Evolutionary conservation across 1,284 basidiomycete genomes (phyloP).

Genomic region (Trametes polyzona): DNA sequence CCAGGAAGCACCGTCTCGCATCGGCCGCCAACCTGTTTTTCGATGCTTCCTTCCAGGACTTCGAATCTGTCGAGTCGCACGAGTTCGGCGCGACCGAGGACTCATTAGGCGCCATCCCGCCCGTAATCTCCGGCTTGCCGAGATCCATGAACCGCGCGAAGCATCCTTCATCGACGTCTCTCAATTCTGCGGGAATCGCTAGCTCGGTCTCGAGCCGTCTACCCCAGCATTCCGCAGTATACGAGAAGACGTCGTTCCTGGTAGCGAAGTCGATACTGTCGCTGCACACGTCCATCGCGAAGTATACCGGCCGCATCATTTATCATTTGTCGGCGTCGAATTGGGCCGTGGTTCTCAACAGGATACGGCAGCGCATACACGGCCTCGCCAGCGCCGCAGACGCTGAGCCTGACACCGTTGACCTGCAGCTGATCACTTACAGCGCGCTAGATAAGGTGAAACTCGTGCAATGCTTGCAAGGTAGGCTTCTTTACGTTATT

Average conservation of each 20-base stretch:
- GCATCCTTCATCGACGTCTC: constrained; percentile 47
- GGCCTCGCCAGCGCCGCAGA: constrained; percentile 59
- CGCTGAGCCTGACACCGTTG: constrained; percentile 66
- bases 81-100: constrained; percentile 29
- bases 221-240: constrained; percentile 50
- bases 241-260: constrained; percentile 71
- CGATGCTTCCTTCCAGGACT: constrained; percentile 73
- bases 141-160: constrained; percentile 28
- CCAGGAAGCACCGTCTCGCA: constrained; percentile 59
- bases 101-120: constrained; percentile 12
- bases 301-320: constrained; percentile 78
- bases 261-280: constrained; percentile 59
- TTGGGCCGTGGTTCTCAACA: constrained; percentile 80
- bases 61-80: constrained; percentile 58
- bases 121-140: constrained; percentile 23
- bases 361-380: constrained; percentile 76
- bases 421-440: constrained; percentile 76
- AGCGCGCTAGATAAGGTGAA: constrained; percentile 69
- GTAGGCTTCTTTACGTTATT: constrained; percentile 38
- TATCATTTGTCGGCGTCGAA: constrained; percentile 91
- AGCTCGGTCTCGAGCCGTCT: constrained; percentile 41
- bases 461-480: constrained; percentile 69
- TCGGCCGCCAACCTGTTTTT: constrained; percentile 67
- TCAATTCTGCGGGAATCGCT: constrained; percentile 43
- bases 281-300: constrained; percentile 64